Base-by-base conservation (phyloP, 192 early-diverging fungal species). In the Gamsiella multidivaricata region DNA sequence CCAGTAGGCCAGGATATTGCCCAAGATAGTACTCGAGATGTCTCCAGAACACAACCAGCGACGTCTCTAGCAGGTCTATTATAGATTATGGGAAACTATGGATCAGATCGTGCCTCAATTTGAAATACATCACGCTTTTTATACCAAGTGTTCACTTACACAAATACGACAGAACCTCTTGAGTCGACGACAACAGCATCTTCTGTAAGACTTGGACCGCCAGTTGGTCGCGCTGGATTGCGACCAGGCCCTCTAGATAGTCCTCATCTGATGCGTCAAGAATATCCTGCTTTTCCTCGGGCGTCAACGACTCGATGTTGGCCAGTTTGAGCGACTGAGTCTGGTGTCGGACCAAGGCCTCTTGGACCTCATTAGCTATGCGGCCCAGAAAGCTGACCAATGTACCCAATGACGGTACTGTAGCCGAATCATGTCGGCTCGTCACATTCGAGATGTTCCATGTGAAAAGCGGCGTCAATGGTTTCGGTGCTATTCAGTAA, bases 11-110 rank as follows among this genome's bases (percentile, higher is more conserved):
- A 20, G 60, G 57, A 53, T 80, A 80, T 25, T 73, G 79, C 17
- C 60, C 59, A 29, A 86, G 43, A 63, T 86, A 92, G 60, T 85
- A 88, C 37, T 89, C 83, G 57, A 94, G 70, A 65, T 94, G 92
- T 5, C 90, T 84, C 92, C 92, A 94, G 56, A 92, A 62, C 69
- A 94, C 76, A 36, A 91, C 84, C 34, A 92, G 69, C 0, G 88
- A 81, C 56, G 86, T 83, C 69, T 90, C 86, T 10, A 88, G 59
- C n/a, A 82, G 52, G 53, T 83, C 85, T 69, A 85, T 41, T 2
- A n/a, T n/a, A n/a, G n/a, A n/a, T n/a, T n/a, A n/a, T n/a, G n/a
- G n/a, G n/a, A n/a, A n/a, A n/a, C n/a, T n/a, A n/a, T n/a, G n/a
- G n/a, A n/a, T n/a, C n/a, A n/a, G n/a, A n/a, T n/a, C n/a, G n/a